Evolutionary conservation across 805 yeast genomes (phyloP).

Genomic region (Hanseniaspora lachancei): DNA sequence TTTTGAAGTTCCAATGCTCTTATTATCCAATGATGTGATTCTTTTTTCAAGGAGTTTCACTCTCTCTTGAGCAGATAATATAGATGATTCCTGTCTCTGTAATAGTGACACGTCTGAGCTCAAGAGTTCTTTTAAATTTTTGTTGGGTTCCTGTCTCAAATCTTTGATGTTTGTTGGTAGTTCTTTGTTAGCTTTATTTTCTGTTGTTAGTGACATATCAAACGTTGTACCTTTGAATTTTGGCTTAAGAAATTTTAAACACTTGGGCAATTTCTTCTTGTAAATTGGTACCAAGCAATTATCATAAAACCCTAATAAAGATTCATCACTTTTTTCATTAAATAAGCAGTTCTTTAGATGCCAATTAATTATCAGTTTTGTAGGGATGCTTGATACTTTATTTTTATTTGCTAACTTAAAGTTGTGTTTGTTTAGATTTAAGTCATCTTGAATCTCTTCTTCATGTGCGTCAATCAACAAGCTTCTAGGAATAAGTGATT

Average conservation of each 20-base stretch:
- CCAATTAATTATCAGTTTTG: constrained; percentile 3
- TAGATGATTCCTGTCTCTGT: constrained; percentile 1
- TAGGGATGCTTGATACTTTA: not conserved
- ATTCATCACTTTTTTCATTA: constrained; percentile 27
- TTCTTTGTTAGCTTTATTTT: not conserved
- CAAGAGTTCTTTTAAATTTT: constrained; percentile 1
- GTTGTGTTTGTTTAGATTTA: constrained; percentile 25
- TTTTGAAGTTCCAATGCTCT: not conserved
- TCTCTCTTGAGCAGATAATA: constrained; percentile 7
- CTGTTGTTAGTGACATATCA: constrained; percentile 18
- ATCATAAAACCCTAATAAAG: constrained; percentile 36
- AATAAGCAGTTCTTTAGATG: constrained; percentile 19
- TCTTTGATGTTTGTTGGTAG: not conserved
- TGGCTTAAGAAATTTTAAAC: constrained; percentile 34
- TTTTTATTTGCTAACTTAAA: constrained; percentile 8
- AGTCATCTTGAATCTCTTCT: not conserved
- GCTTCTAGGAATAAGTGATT: constrained; percentile 26
- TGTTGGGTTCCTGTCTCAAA: constrained; percentile 14
- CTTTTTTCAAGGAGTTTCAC: constrained; percentile 8
- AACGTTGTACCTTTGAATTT: constrained; percentile 38
- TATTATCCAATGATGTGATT: constrained; percentile 7
- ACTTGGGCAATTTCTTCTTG: constrained; percentile 35
- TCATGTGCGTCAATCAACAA: not conserved
- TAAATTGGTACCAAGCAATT: constrained; percentile 44
- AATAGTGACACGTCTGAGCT: constrained; percentile 5